Evolutionary conservation across 208 protist genomes (phyloP), one percentile per base, ranked within the genome.

Genomic region (Acanthamoeba lenticulata): DNA sequence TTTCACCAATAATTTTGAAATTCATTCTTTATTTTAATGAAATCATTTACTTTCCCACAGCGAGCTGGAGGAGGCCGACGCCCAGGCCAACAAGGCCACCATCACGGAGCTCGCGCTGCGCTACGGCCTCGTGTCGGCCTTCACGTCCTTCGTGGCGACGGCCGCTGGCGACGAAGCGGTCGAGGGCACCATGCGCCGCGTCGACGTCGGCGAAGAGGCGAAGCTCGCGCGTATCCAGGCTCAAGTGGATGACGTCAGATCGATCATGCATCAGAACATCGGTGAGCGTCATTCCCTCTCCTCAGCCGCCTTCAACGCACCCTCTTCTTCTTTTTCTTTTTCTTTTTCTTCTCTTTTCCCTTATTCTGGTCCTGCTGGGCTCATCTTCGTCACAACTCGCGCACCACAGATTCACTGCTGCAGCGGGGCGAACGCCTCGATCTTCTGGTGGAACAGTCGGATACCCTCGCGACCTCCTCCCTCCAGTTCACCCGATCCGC

Each of bases 81-180:
- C 79, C 3, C 69, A 24, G 19, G 93, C 49, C 11, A 52, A 91
- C 72, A 94, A 94, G 49, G 17, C 29, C 29, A 83, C 93, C 47
- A 93, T 96, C 32, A 85, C 83, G 3, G 49, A 79, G 0, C 90
- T 96, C 7, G 94, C 74, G 21, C 29, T 62, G 21, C 60, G 45
- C 24, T 95, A 94, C 62, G 4, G 38, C 1, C 94, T 96, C 34
- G 85, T 92, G 15, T 92, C 94, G 32, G 42, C 44, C 5, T 88
- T 91, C 38, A 95, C 95, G 3, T 88, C 93, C 32, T 96, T 95
- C 72, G 79, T 96, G 17, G 94, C 93, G 7, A 34, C 47, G 17
- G 79, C 79, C 21, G 79, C 4, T 9, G 42, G 42, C 47, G 79
- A 88, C 45, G 79, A 88, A 3, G 79, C 79, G 29, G 32, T 29